These are phyloP conservation scores for Astrothelium macrocarpum DNA, from an alignment of 495 filamentous ascomycete species.

Conservation along the genomic window DNA sequence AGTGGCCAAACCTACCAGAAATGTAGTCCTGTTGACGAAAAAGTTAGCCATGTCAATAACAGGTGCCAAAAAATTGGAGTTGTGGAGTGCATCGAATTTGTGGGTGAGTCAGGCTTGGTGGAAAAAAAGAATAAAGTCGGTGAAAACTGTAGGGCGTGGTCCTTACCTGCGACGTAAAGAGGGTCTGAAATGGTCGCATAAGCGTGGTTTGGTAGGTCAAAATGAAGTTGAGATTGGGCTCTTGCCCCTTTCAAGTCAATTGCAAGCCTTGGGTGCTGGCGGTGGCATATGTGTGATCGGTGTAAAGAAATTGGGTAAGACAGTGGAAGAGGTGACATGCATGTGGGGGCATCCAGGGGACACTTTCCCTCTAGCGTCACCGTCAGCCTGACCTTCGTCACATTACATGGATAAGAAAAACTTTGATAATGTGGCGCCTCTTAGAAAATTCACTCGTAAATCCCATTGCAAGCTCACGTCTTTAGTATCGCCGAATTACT, in stretches of 20 bases:
- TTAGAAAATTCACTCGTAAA: too few relatives aligned
- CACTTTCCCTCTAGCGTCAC: too few relatives aligned
- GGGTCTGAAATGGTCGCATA: background rate
- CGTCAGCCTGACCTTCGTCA: too few relatives aligned
- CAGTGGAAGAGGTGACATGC: too few relatives aligned
- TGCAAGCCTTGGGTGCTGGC: background rate
- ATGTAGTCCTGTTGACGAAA: background rate
- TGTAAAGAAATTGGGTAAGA: too few relatives aligned
- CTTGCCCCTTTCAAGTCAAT: background rate
- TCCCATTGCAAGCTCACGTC: too few relatives aligned
- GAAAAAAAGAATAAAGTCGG: background rate
- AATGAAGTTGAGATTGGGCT: background rate
- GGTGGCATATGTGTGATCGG: background rate
- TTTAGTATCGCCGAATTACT: too few relatives aligned
- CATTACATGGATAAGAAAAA: too few relatives aligned
- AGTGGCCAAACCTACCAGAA: background rate
- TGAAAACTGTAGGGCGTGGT: background rate
- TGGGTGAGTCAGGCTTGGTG: background rate
- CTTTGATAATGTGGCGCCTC: too few relatives aligned
- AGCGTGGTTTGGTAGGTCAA: background rate
- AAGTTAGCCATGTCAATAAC: background rate
- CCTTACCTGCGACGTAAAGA: conserved; percentile 5
- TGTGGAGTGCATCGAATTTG: background rate
- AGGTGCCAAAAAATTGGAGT: background rate
- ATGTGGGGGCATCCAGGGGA: too few relatives aligned